A percentile compares a stretch with the other conserved stretches of the same genome.
These are phyloP conservation scores for Penicillium daleae DNA, from an alignment of 495 filamentous ascomycete genomes.

Conservation along the genomic window DNA sequence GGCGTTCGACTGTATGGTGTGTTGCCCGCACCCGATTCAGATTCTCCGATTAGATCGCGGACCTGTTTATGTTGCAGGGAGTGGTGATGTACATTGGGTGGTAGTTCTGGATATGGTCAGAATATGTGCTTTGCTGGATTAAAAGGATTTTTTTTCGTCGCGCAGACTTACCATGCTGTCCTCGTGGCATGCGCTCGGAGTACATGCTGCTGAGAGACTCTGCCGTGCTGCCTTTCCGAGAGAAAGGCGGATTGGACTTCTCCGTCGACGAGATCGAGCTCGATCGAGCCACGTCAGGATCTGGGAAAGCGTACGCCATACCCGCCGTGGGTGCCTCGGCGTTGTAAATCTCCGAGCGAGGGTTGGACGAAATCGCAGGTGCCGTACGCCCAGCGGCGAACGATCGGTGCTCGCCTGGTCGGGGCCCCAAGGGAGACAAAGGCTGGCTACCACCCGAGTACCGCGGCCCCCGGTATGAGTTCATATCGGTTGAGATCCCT, in stretches of 20 bases:
- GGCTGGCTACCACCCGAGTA: slow-evolving; percentile 48
- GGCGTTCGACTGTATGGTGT: slow-evolving; percentile 93
- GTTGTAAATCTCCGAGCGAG: slow-evolving; percentile 75
- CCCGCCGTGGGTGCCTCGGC: slow-evolving; percentile 81
- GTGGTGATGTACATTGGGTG: slow-evolving; percentile 68
- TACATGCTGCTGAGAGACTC: slow-evolving; percentile 77
- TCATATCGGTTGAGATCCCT: slow-evolving; percentile 51
- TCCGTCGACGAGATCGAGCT: slow-evolving; percentile 61
- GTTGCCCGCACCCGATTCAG: slow-evolving; percentile 54
- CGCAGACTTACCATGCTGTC: slow-evolving; percentile 62
- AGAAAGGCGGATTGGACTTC: slow-evolving; percentile 49
- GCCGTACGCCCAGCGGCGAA: slow-evolving; percentile 64
- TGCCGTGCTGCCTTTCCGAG: slow-evolving; percentile 71
- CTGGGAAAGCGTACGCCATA: slow-evolving; percentile 81
- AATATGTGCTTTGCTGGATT: too few species aligned
- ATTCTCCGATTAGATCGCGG: slow-evolving; percentile 65
- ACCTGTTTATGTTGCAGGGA: slow-evolving; percentile 76
- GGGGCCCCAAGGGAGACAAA: slow-evolving; percentile 51
- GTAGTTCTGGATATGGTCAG: slow-evolving; percentile 39
- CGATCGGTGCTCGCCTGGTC: slow-evolving; percentile 57
- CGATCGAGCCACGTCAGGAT: slow-evolving; percentile 66
- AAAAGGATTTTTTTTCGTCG: too few species aligned
- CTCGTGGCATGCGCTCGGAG: slow-evolving; percentile 72
- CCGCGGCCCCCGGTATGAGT: slow-evolving; percentile 62
- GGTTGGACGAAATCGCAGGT: slow-evolving; percentile 75